A percentile compares a stretch with the other conserved stretches of the same genome.
Conservation (phyloP, 2,329 filamentous ascomycete species). For the Cladophialophora yegresii region DNA sequence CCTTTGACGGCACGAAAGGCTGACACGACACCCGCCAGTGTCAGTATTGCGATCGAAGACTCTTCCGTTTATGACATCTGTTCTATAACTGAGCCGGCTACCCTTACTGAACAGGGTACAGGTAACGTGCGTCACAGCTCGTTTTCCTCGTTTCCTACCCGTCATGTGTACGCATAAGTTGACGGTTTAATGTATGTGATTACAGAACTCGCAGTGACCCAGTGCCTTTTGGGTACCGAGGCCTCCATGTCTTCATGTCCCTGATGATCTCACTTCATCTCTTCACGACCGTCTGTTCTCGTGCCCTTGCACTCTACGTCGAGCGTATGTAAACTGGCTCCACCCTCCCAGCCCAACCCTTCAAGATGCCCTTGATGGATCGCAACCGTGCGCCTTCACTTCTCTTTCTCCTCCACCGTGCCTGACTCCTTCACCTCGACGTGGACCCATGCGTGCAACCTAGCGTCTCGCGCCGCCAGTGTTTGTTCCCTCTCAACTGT, state of each 20-base stretch:
- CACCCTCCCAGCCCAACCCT: background rate
- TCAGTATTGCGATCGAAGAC: background rate
- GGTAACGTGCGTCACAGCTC: slow-evolving; percentile 18
- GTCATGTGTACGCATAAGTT: background rate
- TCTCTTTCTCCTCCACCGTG: slow-evolving; percentile 1
- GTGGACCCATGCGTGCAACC: slow-evolving; percentile 9
- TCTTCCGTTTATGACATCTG: background rate
- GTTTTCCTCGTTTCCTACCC: background rate
- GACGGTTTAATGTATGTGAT: background rate
- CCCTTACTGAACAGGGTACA: slow-evolving; percentile 1
- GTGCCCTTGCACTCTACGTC: background rate
- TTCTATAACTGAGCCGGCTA: background rate
- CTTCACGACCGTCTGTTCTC: background rate
- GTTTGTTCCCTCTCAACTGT: slow-evolving; percentile 17
- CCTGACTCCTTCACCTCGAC: slow-evolving; percentile 14
- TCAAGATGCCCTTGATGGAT: slow-evolving; percentile 20
- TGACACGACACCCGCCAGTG: background rate
- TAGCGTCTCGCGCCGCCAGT: slow-evolving; percentile 1
- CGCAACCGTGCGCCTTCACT: slow-evolving; percentile 13
- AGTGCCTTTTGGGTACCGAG: background rate
- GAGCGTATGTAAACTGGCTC: background rate
- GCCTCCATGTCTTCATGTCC: background rate
- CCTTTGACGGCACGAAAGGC: no score
- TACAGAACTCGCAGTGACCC: background rate
- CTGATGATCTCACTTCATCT: background rate